phyloP scores from a whole-genome alignment of 768 basidiomycete species.

The Dioszegia hungarica region DNA sequence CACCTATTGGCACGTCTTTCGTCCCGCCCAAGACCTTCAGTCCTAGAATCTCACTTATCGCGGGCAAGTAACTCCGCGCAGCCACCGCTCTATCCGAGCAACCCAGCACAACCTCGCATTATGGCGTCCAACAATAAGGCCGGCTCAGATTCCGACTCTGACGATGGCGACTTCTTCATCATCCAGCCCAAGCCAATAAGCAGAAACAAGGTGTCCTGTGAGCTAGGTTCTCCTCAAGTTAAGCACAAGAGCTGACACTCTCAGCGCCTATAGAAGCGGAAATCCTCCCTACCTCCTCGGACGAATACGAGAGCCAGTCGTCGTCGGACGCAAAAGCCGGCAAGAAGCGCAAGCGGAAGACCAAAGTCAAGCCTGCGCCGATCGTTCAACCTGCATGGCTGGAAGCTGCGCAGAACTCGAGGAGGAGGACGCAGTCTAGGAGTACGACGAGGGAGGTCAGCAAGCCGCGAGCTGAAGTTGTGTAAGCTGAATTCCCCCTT shows the following conservation, averaged over 20 bases:
- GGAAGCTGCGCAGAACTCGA: background rate
- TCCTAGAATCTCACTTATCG: too few relatives aligned
- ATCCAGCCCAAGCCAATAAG: conserved; percentile 4
- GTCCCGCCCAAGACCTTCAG: too few relatives aligned
- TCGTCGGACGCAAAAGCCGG: conserved; percentile 9
- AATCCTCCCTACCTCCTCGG: background rate
- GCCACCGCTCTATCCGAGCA: background rate
- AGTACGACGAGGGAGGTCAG: background rate
- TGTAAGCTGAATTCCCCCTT: background rate
- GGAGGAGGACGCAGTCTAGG: background rate
- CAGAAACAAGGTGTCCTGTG: background rate
- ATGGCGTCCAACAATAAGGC: conserved; percentile 28
- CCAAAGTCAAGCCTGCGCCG: background rate
- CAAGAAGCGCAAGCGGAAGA: conserved; percentile 17
- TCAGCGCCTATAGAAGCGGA: conserved; percentile 9
- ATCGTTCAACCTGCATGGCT: background rate
- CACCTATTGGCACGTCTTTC: too few relatives aligned
- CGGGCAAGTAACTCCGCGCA: too few relatives aligned
- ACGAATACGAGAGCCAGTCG: conserved; percentile 8
- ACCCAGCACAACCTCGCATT: too few relatives aligned
- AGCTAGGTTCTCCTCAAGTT: background rate
- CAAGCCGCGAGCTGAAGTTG: background rate
- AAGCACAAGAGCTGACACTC: too few relatives aligned
- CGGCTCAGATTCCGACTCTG: conserved; percentile 8
- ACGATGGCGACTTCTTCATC: conserved; percentile 30